A percentile compares a stretch with the other conserved stretches of the same genome.
Conservation (phyloP, 139 green algal genomes). For the Penium margaritaceum region DNA sequence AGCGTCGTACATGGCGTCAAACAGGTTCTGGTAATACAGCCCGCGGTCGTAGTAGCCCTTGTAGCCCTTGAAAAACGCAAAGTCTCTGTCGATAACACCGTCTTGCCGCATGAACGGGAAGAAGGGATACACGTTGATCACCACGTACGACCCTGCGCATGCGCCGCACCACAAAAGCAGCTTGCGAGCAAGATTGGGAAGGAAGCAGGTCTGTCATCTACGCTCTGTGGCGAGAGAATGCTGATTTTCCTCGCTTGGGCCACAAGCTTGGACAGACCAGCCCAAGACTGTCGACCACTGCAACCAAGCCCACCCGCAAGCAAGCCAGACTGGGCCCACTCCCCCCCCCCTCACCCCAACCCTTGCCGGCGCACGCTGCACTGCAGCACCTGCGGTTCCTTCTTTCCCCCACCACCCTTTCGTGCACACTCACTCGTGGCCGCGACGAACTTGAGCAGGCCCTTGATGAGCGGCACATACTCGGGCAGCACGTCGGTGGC, state of each 20-base stretch:
- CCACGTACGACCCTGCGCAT: neutral
- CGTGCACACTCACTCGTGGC: neutral
- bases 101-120: slow-evolving; percentile 11
- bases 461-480: neutral
- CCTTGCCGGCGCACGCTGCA: too few relatives aligned
- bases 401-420: neutral
- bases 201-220: neutral
- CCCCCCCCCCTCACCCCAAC: neutral
- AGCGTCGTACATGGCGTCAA: slow-evolving; percentile 1
- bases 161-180: too few relatives aligned
- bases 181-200: neutral
- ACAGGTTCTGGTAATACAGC: slow-evolving; percentile 6
- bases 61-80: slow-evolving; percentile 1
- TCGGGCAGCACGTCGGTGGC: neutral
- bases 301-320: too few relatives aligned
- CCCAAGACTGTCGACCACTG: neutral
- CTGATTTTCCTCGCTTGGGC: neutral
- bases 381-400: too few relatives aligned
- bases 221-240: neutral
- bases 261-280: neutral
- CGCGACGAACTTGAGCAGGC: slow-evolving; percentile 6
- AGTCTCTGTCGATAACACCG: neutral
- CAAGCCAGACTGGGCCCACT: neutral
- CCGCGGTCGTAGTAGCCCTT: slow-evolving; percentile 13
- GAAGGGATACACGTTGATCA: slow-evolving; percentile 19